Evolutionary conservation across 1,139 yeast genomes (phyloP).

Genomic region (Wickerhamomyces sp.): DNA sequence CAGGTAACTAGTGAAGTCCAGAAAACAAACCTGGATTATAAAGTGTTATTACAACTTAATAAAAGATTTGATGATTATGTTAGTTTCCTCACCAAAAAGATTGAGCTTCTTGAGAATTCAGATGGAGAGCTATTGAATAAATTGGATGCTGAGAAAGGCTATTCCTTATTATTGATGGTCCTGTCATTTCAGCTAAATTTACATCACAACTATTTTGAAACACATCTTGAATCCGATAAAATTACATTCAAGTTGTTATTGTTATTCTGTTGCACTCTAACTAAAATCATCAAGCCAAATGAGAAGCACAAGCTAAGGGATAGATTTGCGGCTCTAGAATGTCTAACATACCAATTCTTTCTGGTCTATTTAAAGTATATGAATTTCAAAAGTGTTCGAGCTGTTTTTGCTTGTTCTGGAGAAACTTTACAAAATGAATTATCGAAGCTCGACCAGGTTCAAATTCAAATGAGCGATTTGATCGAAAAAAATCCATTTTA

Average conservation of each 20-base stretch:
- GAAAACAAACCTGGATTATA: slow-evolving; percentile 2
- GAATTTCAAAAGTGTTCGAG: slow-evolving; percentile 15
- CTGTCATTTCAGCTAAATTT: slow-evolving; percentile 15
- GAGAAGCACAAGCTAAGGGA: slow-evolving; percentile 7
- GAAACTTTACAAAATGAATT: slow-evolving; percentile 2
- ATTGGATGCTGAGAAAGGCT: slow-evolving; percentile 5
- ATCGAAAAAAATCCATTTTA: slow-evolving; percentile 6
- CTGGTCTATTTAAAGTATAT: slow-evolving; percentile 18
- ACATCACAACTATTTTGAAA: slow-evolving; percentile 14
- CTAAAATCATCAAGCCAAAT: slow-evolving; percentile 1
- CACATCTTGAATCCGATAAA: slow-evolving; percentile 10
- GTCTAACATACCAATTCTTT: slow-evolving; percentile 17
- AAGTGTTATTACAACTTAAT: slow-evolving; percentile 10
- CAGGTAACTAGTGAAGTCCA: slow-evolving; percentile 10
- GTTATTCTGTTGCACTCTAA: slow-evolving; percentile 5
- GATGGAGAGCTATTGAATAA: neutral
- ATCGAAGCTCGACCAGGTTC: neutral
- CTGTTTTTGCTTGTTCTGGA: slow-evolving; percentile 3
- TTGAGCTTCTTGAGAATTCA: neutral
- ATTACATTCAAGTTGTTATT: slow-evolving; percentile 10
- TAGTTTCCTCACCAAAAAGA: slow-evolving; percentile 2
- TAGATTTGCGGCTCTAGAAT: slow-evolving; percentile 12
- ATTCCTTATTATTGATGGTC: slow-evolving; percentile 6
- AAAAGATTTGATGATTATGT: slow-evolving; percentile 11
- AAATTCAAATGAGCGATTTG: neutral